Base-by-base conservation (phyloP, 768 basidiomycete species). In the Lactifluus subvellereus region DNA sequence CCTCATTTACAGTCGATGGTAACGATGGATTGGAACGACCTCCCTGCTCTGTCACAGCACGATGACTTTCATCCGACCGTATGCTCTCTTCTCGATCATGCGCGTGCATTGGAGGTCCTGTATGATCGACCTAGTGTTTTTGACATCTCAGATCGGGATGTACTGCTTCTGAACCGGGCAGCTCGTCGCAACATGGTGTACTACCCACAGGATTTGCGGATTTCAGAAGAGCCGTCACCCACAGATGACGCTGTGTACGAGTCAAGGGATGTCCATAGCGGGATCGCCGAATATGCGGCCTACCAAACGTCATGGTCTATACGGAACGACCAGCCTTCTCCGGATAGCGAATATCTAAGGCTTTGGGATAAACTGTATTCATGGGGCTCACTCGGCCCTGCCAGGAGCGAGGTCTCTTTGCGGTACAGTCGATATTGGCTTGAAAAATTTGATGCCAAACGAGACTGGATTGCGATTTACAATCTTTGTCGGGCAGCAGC, bases 371-470 rank as follows among this genome's bases (percentile, higher is more conserved):
- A 38, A 10, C 42, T 62, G n/a, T 20, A 13, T 10, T 53, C 43
- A 27, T 20, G 51, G 56, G 50, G 51, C 30, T 53, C 35, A 27
- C 27, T 27, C 27, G 27, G 27, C 27, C 27, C 27, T 27, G 27
- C 27, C 27, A 27, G 27, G 27, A 0, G 54, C 9, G 13, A 2
- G 3, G 13, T 58, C 2, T 40, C 61, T 2, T 7, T 53, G 43
- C 22, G 20, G 43, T 62, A 62, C 43, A 58, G 56, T 53, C 56
- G 27, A 22, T 47, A 58, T 27, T 62, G 61, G 61, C 61, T 62
- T 8, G 27, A 62, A 27, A 27, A 27, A 14, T 58, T 53, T 6
- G 35, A 62, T 40, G 56, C 8, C n/a, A 14, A 11, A 20, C 43
- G 22, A 18, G 61, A 62, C 53, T 62, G 61, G 61, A 13, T 62